Conservation (phyloP, 345 rosid species). For the Euphorbia peplus region DNA sequence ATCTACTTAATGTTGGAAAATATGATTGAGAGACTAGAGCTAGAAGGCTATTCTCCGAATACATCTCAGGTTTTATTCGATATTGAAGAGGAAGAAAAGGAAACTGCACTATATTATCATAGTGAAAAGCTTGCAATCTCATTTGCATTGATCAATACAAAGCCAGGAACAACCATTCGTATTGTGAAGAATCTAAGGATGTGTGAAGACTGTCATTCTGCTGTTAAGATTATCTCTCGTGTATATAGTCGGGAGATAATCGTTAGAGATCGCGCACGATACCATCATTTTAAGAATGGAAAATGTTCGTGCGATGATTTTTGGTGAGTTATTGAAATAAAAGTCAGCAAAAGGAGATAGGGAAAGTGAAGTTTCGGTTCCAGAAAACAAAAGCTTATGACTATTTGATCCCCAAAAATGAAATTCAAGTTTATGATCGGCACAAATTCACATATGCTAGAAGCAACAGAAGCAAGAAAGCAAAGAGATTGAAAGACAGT, state of each 20-base stretch:
- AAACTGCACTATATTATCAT: slow-evolving; percentile 30
- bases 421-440: too few species aligned
- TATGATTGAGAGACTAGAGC: slow-evolving; percentile 33
- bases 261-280: slow-evolving; percentile 40
- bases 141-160: slow-evolving; percentile 35
- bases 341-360: too few species aligned
- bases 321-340: slow-evolving; percentile 25
- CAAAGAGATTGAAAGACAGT: too few species aligned
- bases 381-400: not conserved
- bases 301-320: slow-evolving; percentile 41
- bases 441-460: too few species aligned
- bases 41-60: slow-evolving; percentile 36
- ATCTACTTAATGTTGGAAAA: slow-evolving; percentile 29
- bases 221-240: slow-evolving; percentile 35
- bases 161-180: slow-evolving; percentile 33
- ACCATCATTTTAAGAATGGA: slow-evolving; percentile 43
- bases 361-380: not conserved
- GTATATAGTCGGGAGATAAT: slow-evolving; percentile 35
- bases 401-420: not conserved
- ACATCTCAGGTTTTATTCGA: slow-evolving; percentile 38
- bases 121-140: slow-evolving; percentile 51
- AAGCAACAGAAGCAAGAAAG: too few species aligned
- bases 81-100: slow-evolving; percentile 45
- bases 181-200: slow-evolving; percentile 42
- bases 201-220: slow-evolving; percentile 44